Conservation (phyloP, 1,284 basidiomycete species). For the Phenoliferia sp. region DNA sequence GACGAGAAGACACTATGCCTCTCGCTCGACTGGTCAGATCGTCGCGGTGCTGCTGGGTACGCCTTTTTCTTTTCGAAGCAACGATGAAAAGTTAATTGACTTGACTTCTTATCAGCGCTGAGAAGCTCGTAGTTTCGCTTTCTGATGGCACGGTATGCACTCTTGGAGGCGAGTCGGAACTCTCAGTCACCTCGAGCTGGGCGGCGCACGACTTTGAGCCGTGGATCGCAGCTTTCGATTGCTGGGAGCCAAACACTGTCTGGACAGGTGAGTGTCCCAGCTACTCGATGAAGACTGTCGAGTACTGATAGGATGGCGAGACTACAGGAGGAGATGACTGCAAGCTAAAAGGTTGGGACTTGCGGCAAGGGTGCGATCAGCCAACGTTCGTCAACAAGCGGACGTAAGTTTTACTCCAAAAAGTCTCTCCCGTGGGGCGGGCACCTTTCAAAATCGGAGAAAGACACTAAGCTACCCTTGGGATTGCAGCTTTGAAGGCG, state of each 20-base stretch:
- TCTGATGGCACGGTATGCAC: slow-evolving; percentile 69
- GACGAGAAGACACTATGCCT: slow-evolving; percentile 63
- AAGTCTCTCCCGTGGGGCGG: not conserved
- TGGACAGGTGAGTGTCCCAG: slow-evolving; percentile 64
- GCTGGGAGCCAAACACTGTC: slow-evolving; percentile 68
- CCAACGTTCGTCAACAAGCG: slow-evolving; percentile 70
- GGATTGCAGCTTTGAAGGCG: slow-evolving; percentile 71
- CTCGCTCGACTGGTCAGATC: slow-evolving; percentile 81
- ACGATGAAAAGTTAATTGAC: too few relatives aligned
- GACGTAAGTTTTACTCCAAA: slow-evolving; percentile 45
- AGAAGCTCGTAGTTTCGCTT: slow-evolving; percentile 62
- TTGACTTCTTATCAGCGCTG: slow-evolving; percentile 6
- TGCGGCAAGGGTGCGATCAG: slow-evolving; percentile 57
- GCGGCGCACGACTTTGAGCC: slow-evolving; percentile 88
- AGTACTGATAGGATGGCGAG: not conserved
- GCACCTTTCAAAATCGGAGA: too few relatives aligned
- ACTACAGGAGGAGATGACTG: slow-evolving; percentile 84
- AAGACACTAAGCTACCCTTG: not conserved
- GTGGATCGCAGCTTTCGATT: slow-evolving; percentile 89
- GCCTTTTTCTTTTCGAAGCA: too few relatives aligned
- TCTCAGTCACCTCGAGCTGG: slow-evolving; percentile 60
- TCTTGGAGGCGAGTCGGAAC: slow-evolving; percentile 43
- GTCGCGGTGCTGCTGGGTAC: slow-evolving; percentile 42
- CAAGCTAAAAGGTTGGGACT: slow-evolving; percentile 86
- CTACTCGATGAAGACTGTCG: not conserved